phyloP scores from a whole-genome alignment of 169 alveolate genomes.

The Hepatocystis sp. region DNA sequence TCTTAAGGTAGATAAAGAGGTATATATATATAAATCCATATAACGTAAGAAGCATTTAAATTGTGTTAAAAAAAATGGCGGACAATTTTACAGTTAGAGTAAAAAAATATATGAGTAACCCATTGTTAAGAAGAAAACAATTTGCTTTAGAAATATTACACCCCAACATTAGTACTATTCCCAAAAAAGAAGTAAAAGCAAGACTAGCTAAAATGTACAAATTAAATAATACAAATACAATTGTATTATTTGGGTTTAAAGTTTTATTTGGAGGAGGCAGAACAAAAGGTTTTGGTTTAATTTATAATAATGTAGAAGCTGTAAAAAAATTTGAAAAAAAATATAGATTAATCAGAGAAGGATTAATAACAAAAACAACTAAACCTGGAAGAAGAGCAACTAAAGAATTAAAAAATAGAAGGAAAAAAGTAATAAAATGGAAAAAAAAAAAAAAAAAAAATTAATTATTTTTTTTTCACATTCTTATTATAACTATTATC shows the following conservation, averaged over 20 bases:
- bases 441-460: too few species aligned
- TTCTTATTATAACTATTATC: too few species aligned
- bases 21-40: too few species aligned
- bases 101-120: slow-evolving; percentile 91
- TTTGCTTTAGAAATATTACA: slow-evolving; percentile 94
- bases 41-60: too few species aligned
- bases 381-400: slow-evolving; percentile 90
- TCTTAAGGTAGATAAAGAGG: too few species aligned
- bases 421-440: slow-evolving; percentile 88
- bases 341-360: slow-evolving; percentile 91
- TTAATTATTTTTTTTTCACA: too few species aligned
- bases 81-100: slow-evolving; percentile 88
- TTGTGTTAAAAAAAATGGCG: slow-evolving; percentile 78
- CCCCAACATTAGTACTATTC: slow-evolving; percentile 93
- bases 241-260: slow-evolving; percentile 93
- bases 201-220: slow-evolving; percentile 92
- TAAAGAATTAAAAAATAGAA: slow-evolving; percentile 91
- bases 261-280: slow-evolving; percentile 97
- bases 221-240: slow-evolving; percentile 87
- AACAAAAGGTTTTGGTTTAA: slow-evolving; percentile 95
- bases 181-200: slow-evolving; percentile 92
- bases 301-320: slow-evolving; percentile 93
- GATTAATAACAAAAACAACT: slow-evolving; percentile 85
- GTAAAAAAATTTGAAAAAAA: slow-evolving; percentile 91
- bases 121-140: slow-evolving; percentile 93